Evolutionary conservation across 192 early-diverging fungal species (phyloP).

Genomic region (Backusella psychrophila): DNA sequence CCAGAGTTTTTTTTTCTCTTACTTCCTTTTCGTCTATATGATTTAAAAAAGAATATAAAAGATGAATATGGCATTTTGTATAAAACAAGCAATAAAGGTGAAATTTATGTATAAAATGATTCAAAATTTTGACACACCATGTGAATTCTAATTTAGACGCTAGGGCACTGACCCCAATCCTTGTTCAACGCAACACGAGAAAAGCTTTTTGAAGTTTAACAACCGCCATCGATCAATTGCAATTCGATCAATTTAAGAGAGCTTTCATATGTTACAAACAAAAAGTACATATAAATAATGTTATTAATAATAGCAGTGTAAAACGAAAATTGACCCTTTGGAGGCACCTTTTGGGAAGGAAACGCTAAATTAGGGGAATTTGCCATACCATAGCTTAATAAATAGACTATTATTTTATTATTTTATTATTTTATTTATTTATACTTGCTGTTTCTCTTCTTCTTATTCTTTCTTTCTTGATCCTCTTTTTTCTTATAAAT

Average conservation of each 20-base stretch:
- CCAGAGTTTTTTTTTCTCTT: neutral
- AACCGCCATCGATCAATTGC: constrained; percentile 12
- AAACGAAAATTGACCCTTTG: neutral
- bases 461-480: neutral
- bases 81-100: neutral
- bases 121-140: neutral
- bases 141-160: neutral
- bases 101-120: constrained; percentile 1
- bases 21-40: neutral
- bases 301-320: neutral
- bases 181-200: constrained; percentile 5
- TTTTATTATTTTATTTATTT: neutral
- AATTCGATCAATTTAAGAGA: constrained; percentile 15
- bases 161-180: neutral
- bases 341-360: neutral
- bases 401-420: constrained; percentile 1
- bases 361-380: neutral
- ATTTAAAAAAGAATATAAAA: neutral
- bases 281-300: neutral
- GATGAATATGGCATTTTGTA: neutral
- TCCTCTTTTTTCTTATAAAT: neutral
- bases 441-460: neutral
- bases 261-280: constrained; percentile 1
- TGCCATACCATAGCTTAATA: neutral
- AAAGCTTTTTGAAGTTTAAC: neutral